Percentiles rank a stretch among this genome's conserved stretches.
phyloP scores from a whole-genome alignment of 2,329 filamentous ascomycete genomes.

The Claviceps africana region DNA sequence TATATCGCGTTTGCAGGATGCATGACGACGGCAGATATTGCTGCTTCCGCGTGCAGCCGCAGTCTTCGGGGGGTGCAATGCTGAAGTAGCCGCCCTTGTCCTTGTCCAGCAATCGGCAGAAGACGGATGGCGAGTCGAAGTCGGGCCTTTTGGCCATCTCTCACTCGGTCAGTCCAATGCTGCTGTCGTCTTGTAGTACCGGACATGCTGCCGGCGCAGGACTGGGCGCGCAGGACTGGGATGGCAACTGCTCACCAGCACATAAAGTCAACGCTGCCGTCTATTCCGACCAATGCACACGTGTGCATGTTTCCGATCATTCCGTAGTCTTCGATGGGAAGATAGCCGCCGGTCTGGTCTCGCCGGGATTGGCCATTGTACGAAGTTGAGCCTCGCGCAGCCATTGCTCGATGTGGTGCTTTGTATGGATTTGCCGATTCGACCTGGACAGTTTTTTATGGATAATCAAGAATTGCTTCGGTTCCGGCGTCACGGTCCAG shows the following conservation, averaged over 20 bases:
- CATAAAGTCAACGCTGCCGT: slow-evolving; percentile 64
- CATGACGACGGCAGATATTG: slow-evolving; percentile 64
- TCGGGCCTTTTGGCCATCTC: slow-evolving; percentile 43
- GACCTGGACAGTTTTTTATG: too few species aligned
- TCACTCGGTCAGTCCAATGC: neutral
- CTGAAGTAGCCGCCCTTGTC: slow-evolving; percentile 61
- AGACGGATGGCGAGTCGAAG: slow-evolving; percentile 64
- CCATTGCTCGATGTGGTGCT: slow-evolving; percentile 13
- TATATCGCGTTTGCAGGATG: slow-evolving; percentile 64
- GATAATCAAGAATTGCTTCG: neutral
- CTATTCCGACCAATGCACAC: slow-evolving; percentile 59
- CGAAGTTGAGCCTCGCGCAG: slow-evolving; percentile 18
- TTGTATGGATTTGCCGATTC: neutral
- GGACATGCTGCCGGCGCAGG: neutral
- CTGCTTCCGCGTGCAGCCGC: slow-evolving; percentile 56
- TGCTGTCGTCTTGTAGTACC: neutral
- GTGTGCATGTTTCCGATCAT: slow-evolving; percentile 73
- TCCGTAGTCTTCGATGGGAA: slow-evolving; percentile 62
- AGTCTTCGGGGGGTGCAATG: slow-evolving; percentile 39
- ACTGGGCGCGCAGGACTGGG: neutral
- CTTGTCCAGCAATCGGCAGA: slow-evolving; percentile 61
- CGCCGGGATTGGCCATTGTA: slow-evolving; percentile 19
- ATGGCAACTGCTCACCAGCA: slow-evolving; percentile 42
- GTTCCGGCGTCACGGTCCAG: neutral
- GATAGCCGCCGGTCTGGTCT: slow-evolving; percentile 31